phyloP scores from a whole-genome alignment of 441 rosid species.

The Codiaeum variegatum region DNA sequence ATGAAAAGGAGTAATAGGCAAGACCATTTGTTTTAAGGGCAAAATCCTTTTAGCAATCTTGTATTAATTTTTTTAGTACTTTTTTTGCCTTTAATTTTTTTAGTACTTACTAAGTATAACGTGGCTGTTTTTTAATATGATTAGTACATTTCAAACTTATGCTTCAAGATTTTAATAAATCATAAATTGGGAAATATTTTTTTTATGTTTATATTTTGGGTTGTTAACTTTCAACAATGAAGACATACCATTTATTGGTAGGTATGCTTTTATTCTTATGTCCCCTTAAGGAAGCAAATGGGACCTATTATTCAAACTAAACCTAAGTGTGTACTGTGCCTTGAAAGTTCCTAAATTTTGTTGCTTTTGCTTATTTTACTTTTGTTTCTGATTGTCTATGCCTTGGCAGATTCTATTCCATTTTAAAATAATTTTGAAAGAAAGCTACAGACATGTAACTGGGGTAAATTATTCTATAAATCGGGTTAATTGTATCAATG shows the following conservation, averaged over 20 bases:
- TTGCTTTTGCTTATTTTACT: background rate
- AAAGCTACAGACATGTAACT: no score
- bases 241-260: background rate
- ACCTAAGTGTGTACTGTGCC: background rate
- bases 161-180: background rate
- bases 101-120: background rate
- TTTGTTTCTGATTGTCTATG: background rate
- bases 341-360: constrained; percentile 13
- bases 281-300: background rate
- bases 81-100: background rate
- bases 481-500: no score
- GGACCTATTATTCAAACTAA: background rate
- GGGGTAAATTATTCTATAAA: no score
- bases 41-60: background rate
- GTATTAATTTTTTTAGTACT: background rate
- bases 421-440: no score
- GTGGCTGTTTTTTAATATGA: no score
- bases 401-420: background rate
- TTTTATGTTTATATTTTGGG: background rate
- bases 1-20: background rate
- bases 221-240: background rate
- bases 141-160: background rate
- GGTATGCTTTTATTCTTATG: constrained; percentile 4
- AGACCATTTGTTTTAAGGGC: background rate
- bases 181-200: background rate